phyloP scores from a whole-genome alignment of 805 yeast species.

The Wickerhamomyces strasburgensis region DNA sequence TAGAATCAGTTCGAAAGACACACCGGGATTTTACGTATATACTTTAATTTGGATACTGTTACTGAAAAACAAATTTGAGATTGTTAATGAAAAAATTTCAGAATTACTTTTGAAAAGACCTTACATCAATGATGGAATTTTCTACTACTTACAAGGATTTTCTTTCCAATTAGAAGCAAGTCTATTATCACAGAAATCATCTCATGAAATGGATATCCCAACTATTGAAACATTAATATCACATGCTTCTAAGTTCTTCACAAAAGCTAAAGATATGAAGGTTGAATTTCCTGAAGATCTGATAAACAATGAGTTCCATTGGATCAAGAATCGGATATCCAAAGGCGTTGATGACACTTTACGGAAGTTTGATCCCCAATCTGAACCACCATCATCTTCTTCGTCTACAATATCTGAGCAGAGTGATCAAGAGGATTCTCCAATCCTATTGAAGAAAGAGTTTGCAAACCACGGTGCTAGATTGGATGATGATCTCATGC shows the following conservation, averaged over 20 bases:
- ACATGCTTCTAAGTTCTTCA: constrained; percentile 10
- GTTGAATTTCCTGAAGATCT: constrained; percentile 18
- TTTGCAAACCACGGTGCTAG: too few species aligned
- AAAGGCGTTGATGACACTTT: neutral
- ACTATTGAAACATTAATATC: constrained; percentile 12
- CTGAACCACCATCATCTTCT: too few species aligned
- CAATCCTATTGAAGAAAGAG: too few species aligned
- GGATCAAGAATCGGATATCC: constrained; percentile 9
- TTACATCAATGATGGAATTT: constrained; percentile 21
- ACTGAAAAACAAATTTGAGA: constrained; percentile 15
- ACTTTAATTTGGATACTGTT: constrained; percentile 20
- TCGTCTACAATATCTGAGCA: too few species aligned
- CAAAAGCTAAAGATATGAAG: constrained; percentile 12
- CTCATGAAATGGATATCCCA: constrained; percentile 6
- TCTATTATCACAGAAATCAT: too few species aligned
- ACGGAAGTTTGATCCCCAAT: too few species aligned
- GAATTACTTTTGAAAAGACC: constrained; percentile 15
- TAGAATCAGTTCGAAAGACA: constrained; percentile 10
- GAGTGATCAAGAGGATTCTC: too few species aligned
- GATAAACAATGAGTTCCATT: constrained; percentile 11
- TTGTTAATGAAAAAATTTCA: constrained; percentile 16
- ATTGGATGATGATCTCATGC: constrained; percentile 1
- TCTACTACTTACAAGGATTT: constrained; percentile 22
- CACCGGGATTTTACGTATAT: constrained; percentile 13
- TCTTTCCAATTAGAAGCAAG: constrained; percentile 20